These are phyloP conservation scores for Obelidium mucronatum DNA, from an alignment of 192 early-diverging fungal genomes.

Conservation along the genomic window DNA sequence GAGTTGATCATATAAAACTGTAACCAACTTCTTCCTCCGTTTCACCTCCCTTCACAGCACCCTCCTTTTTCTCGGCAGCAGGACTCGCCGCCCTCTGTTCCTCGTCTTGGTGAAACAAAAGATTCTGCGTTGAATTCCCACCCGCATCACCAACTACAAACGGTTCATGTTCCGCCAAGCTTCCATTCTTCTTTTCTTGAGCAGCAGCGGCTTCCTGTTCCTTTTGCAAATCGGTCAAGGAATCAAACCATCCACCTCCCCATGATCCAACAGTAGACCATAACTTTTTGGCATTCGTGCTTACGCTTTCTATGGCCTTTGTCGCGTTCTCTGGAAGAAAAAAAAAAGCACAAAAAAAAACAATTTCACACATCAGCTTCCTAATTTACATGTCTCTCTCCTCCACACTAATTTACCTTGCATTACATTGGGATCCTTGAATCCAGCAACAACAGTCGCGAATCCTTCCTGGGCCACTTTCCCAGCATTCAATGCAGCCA, in stretches of 20 bases:
- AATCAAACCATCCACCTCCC: slow-evolving; percentile 11
- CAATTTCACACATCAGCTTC: not conserved
- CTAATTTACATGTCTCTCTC: not conserved
- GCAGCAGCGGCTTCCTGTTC: not conserved
- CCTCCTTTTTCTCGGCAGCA: not conserved
- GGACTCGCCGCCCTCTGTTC: not conserved
- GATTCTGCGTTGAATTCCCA: not conserved
- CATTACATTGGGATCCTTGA: slow-evolving; percentile 22
- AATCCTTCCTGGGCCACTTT: slow-evolving; percentile 29
- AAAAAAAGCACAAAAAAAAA: no score
- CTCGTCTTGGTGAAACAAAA: slow-evolving; percentile 23
- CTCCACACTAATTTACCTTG: no score
- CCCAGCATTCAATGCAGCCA: not conserved
- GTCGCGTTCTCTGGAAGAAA: slow-evolving; percentile 23
- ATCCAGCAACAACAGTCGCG: slow-evolving; percentile 18
- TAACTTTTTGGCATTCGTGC: not conserved
- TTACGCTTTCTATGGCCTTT: slow-evolving; percentile 13
- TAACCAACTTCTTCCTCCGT: slow-evolving; percentile 8
- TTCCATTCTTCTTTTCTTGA: not conserved
- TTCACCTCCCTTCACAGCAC: not conserved
- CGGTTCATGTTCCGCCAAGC: not conserved
- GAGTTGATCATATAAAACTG: no score
- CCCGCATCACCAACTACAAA: slow-evolving; percentile 23
- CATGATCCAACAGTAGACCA: slow-evolving; percentile 14
- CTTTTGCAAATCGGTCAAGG: not conserved